Evolutionary conservation across 768 basidiomycete species (phyloP).

Genomic region (Podaxis rugospora): DNA sequence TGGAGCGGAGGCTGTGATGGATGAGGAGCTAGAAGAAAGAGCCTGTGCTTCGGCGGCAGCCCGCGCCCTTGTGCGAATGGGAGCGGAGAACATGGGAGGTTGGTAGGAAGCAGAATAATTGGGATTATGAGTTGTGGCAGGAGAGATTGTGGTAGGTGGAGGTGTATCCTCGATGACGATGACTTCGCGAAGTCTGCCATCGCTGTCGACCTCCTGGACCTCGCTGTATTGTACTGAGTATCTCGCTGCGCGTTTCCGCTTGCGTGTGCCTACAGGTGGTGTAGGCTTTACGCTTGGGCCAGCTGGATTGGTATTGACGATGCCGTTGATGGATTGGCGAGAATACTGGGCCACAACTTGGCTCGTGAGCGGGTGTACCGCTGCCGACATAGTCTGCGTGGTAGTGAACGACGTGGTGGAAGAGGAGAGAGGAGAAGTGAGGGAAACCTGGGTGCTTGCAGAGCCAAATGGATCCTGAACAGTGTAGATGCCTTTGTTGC

Average conservation of each 20-base stretch:
- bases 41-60: slow-evolving; percentile 85
- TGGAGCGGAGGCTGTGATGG: slow-evolving; percentile 61
- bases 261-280: slow-evolving; percentile 68
- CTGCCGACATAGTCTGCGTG: slow-evolving; percentile 64
- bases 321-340: slow-evolving; percentile 51
- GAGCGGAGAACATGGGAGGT: slow-evolving; percentile 68
- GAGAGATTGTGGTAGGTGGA: slow-evolving; percentile 75
- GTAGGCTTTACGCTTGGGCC: slow-evolving; percentile 67
- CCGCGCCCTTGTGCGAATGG: slow-evolving; percentile 79
- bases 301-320: slow-evolving; percentile 30
- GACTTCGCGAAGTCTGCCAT: slow-evolving; percentile 76
- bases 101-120: slow-evolving; percentile 78
- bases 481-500: slow-evolving; percentile 31
- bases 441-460: slow-evolving; percentile 31
- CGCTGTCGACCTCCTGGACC: slow-evolving; percentile 79
- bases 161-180: slow-evolving; percentile 94
- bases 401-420: slow-evolving; percentile 53
- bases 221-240: slow-evolving; percentile 85
- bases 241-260: slow-evolving; percentile 79
- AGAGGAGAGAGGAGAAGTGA: slow-evolving; percentile 24
- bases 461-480: slow-evolving; percentile 37
- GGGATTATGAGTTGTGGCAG: slow-evolving; percentile 65
- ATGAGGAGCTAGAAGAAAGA: slow-evolving; percentile 64
- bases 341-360: slow-evolving; percentile 64
- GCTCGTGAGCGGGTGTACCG: slow-evolving; percentile 60